Evolutionary conservation across 192 early-diverging fungal species (phyloP), one percentile per base, ranked within the genome.

Genomic region (Backusella macrospora): DNA sequence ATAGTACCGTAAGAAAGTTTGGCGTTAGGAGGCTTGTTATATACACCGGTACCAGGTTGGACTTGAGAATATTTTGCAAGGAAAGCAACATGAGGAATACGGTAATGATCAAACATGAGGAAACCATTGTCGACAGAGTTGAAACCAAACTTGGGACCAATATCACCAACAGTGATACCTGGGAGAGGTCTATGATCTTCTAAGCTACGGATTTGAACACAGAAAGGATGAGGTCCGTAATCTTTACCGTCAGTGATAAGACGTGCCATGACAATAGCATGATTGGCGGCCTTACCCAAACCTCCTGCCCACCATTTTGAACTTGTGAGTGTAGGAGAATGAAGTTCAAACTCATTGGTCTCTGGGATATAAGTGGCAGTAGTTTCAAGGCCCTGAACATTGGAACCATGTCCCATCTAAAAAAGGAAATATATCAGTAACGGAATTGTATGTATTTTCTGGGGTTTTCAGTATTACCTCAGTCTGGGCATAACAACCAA

Each of bases 231-330:
- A 8, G 92, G 90, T n/a, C 95, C 95, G 70, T 83, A 83, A 67
- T 88, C 86, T 78, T 93, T 93, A 74, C 93, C 93, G 39, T 79
- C 78, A 37, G 92, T 85, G 49, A 93, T 84, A 18, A 96, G 78
- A 62, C 88, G 85, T 18, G 93, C 95, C 89, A 93, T 93, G 7
- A 96, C 93, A 46, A 96, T 88, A 9, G 95, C 92, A 72, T 96
- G 93, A 34, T 89, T 93, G 16, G 90, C 89, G 6, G 89, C 89
- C 48, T 91, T 88, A 73, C 93, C 93, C 21, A 96, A 83, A 34
- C 91, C 91, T 49, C 93, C 95, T 46, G 90, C 86, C 95, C 95
- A 96, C 93, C 95, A 96, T 81, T 96, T 96, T 80, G 87, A 79
- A 0, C 93, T 85, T 52, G 93, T 91, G 55, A 95, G 78, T 67